Evolutionary conservation across 23 red algal genomes (phyloP).

Genomic region (Gracilaria gracilis): DNA sequence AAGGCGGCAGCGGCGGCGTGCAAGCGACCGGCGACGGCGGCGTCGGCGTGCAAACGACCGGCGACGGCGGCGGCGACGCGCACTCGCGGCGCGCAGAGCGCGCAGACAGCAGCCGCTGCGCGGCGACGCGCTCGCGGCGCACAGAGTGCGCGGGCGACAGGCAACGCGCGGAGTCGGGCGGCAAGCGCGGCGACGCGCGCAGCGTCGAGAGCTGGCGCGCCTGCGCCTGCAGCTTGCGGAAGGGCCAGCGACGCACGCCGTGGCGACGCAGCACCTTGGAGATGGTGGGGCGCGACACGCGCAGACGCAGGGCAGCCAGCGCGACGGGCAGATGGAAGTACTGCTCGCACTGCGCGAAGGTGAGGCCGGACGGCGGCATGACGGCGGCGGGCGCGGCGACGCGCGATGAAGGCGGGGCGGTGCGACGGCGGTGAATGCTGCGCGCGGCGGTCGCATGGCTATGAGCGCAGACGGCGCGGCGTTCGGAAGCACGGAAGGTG

Average conservation of each 20-base stretch:
- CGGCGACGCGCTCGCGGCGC: too few relatives aligned
- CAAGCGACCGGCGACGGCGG: too few relatives aligned
- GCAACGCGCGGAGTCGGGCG: too few relatives aligned
- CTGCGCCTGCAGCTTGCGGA: conserved; percentile 38
- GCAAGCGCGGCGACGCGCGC: too few relatives aligned
- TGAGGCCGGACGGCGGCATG: conserved; percentile 8
- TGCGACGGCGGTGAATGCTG: background rate
- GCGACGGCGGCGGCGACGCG: too few relatives aligned
- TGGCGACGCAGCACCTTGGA: conserved; percentile 47
- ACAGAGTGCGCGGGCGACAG: too few relatives aligned
- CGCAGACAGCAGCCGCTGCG: too few relatives aligned
- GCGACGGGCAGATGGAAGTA: conserved; percentile 48
- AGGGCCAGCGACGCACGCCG: conserved; percentile 48
- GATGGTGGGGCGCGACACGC: conserved; percentile 55
- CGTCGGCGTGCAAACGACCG: too few relatives aligned
- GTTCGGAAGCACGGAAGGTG: background rate
- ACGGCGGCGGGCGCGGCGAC: background rate
- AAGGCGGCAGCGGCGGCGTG: too few relatives aligned
- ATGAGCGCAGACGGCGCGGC: too few relatives aligned
- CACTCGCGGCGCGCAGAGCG: too few relatives aligned
- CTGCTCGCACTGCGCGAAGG: background rate
- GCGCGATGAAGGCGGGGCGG: background rate
- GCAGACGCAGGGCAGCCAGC: background rate
- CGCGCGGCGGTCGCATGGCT: too few relatives aligned
- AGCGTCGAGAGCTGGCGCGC: background rate